Evolutionary conservation across 345 rosid species (phyloP).

Genomic region (Gossypium australe): DNA sequence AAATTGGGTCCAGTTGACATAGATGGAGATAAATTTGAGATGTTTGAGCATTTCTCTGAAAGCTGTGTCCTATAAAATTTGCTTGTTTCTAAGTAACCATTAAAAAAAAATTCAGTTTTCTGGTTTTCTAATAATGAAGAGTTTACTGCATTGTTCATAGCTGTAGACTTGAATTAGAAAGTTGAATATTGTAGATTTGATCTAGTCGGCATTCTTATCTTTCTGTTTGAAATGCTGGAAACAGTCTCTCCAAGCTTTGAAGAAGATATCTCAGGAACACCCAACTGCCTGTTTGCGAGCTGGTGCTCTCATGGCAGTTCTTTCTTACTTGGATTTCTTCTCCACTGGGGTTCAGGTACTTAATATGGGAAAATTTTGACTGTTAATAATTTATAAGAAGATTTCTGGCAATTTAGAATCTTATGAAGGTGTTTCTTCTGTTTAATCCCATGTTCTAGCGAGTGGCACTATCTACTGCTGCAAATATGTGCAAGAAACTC

Average conservation of each 20-base stretch:
- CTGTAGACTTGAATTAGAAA: background rate
- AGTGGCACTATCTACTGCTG: conserved; percentile 96
- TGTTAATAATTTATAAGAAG: background rate
- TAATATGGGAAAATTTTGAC: background rate
- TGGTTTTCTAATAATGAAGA: background rate
- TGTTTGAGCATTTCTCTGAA: background rate
- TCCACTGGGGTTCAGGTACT: conserved; percentile 98
- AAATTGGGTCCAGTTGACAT: background rate
- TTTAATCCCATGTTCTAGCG: conserved; percentile 43
- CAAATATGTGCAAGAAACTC: conserved; percentile 99
- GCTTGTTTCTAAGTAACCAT: background rate
- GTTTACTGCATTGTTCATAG: background rate
- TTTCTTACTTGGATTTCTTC: conserved; percentile 96
- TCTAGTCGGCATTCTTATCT: background rate
- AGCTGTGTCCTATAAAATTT: background rate
- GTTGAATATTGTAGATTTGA: background rate
- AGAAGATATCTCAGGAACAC: conserved; percentile 99
- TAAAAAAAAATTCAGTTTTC: background rate
- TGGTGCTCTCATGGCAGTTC: conserved; percentile 99
- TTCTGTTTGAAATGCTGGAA: conserved; percentile 14
- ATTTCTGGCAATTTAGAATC: background rate
- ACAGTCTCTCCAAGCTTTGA: conserved; percentile 96
- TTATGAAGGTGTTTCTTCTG: background rate
- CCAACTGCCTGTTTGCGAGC: conserved; percentile 99
- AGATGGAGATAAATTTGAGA: background rate